Evolutionary conservation across 2,329 filamentous ascomycete species (phyloP).

Genomic region (Calonectria montana): DNA sequence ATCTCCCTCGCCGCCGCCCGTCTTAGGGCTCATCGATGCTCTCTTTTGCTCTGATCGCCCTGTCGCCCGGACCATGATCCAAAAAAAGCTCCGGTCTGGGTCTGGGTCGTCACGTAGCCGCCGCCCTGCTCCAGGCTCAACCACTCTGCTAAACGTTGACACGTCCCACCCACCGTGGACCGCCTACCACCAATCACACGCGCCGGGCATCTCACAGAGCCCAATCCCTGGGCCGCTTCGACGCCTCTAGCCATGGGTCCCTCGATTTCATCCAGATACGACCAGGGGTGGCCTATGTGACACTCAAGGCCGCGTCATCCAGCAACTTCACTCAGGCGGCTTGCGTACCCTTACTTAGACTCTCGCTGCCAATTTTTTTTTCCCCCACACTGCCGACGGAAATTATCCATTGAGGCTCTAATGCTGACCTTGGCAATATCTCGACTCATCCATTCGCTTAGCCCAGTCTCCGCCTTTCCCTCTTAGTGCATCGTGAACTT

Average conservation of each 20-base stretch:
- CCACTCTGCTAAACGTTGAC: constrained; percentile 17
- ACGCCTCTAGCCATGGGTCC: constrained; percentile 21
- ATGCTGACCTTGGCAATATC: constrained; percentile 21
- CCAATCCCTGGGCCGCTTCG: not conserved
- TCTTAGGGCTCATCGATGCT: not conserved
- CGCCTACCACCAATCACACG: constrained; percentile 15
- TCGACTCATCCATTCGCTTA: constrained; percentile 10
- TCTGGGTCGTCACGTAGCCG: constrained; percentile 11
- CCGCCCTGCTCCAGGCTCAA: not conserved
- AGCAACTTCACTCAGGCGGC: constrained; percentile 35
- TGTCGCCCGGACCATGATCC: not conserved
- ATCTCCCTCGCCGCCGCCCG: not conserved
- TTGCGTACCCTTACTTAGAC: constrained; percentile 32
- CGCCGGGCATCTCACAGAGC: not conserved
- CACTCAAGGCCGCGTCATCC: constrained; percentile 44
- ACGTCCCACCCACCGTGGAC: constrained; percentile 15
- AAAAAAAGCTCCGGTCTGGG: constrained; percentile 5
- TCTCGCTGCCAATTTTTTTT: not conserved
- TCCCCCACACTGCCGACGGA: constrained; percentile 5
- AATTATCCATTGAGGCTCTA: constrained; percentile 18
- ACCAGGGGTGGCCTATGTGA: constrained; percentile 35
- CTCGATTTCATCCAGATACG: constrained; percentile 26
- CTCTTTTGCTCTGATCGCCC: not conserved
- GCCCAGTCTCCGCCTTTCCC: not conserved
- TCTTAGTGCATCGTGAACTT: not conserved